Evolutionary conservation across 129 eudicot genomes (phyloP), one percentile per base, ranked within the genome.

Genomic region (Artemisia tridentata): DNA sequence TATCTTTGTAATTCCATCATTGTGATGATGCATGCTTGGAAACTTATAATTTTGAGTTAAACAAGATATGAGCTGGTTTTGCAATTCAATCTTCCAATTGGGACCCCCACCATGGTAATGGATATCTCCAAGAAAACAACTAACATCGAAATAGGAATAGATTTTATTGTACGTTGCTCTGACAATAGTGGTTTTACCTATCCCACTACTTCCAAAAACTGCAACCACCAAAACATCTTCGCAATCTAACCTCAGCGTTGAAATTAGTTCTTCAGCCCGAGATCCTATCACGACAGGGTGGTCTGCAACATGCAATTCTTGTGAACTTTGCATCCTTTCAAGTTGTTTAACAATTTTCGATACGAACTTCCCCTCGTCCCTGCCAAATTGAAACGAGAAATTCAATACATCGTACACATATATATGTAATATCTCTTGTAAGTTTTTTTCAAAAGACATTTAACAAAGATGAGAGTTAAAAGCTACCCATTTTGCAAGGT

Each of bases 141-240:
- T 45, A 6, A 4, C 31, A 4, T 78, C 47, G 15, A 78, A 78
- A 19, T n/a, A 1, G 52, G 55, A 1, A 16, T 58, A 49, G 4
- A 70, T 72, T 19, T 27, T 43, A 21, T 78, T 72, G 20, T n/a
- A 78, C 15, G 48, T 8, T 11, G 67, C 74, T 57, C 46, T 67
- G 47, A 51, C 68, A 47, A 65, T 74, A 11, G 79, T 75, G 16
- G 79, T 74, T 72, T 74, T 74, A 13, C 72, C 67, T 41, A 74
- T 67, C 0, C 80, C 74, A 25, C 73, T 34, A 25, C 65, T 4
- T 14, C 82, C 82, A 15, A 27, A 47, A 72, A 65, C 71, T 4
- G 78, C 78, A 65, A 72, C 68, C 25, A 72, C 68, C 67, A 62
- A 16, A 64, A 78, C 82, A 31, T 78, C 63, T 12, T 65, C n/a